Conservation (phyloP, 306 rosid genomes). For the Lupinus albus region DNA sequence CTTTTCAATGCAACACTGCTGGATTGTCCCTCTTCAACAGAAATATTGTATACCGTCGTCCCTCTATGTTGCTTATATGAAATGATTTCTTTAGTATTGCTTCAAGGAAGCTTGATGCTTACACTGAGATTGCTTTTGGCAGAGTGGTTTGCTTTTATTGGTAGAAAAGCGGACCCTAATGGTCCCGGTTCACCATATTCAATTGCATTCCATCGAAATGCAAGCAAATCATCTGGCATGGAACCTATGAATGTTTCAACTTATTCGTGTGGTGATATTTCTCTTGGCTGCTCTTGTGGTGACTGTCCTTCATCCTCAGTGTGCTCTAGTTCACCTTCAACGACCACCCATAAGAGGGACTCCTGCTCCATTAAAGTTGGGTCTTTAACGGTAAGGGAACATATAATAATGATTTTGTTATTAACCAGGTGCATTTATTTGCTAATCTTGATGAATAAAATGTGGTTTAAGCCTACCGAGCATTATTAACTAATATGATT, state of each 20-base stretch:
- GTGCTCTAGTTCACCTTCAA: constrained; percentile 67
- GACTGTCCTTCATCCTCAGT: constrained; percentile 87
- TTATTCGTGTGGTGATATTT: constrained; percentile 86
- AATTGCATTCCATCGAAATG: constrained; percentile 61
- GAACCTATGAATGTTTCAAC: constrained; percentile 88
- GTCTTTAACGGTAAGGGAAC: constrained; percentile 69
- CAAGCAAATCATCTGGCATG: constrained; percentile 67
- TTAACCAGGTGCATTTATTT: constrained; percentile 34
- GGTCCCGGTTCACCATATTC: constrained; percentile 87
- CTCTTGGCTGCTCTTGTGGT: constrained; percentile 97
- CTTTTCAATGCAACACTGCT: constrained; percentile 26
- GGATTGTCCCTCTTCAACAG: constrained; percentile 16
- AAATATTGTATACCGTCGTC: neutral
- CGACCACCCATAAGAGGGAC: constrained; percentile 52
- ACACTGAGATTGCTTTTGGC: constrained; percentile 50
- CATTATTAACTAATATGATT: constrained; percentile 42
- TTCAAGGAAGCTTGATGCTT: constrained; percentile 32
- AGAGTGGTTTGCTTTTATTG: constrained; percentile 93
- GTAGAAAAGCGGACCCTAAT: constrained; percentile 62
- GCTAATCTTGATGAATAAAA: constrained; percentile 34
- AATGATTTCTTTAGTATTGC: constrained; percentile 26
- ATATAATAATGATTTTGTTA: constrained; percentile 33
- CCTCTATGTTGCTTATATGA: too few species aligned
- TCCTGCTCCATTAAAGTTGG: constrained; percentile 82
- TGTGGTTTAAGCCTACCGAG: constrained; percentile 7